Evolutionary conservation across 1,284 basidiomycete species (phyloP).

Genomic region (Puccinia hordei): DNA sequence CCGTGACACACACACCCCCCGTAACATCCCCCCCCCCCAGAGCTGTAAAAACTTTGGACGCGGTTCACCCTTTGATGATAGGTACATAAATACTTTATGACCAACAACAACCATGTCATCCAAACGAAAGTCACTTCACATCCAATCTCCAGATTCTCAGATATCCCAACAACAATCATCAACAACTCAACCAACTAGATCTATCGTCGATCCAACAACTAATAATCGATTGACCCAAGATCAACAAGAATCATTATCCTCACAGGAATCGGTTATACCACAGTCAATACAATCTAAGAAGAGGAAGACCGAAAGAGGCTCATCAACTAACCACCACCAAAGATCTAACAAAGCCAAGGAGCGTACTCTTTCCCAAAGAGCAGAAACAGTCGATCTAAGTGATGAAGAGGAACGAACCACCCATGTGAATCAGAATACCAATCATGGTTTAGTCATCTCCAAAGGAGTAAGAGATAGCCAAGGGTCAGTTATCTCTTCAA

Average conservation of each 20-base stretch:
- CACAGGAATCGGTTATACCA: not conserved
- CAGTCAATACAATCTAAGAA: constrained; percentile 15
- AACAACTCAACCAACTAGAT: too few relatives aligned
- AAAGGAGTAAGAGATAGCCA: constrained; percentile 12
- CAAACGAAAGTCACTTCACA: constrained; percentile 18
- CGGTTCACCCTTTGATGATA: too few relatives aligned
- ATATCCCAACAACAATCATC: too few relatives aligned
- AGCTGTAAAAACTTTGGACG: too few relatives aligned
- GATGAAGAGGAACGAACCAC: constrained; percentile 2
- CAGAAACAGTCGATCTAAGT: constrained; percentile 32
- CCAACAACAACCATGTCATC: constrained; percentile 16
- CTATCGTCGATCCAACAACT: not conserved
- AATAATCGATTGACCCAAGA: not conserved
- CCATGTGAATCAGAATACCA: not conserved
- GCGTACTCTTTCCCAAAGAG: constrained; percentile 17
- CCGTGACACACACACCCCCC: too few relatives aligned
- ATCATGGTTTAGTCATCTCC: not conserved
- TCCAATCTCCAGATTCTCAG: not conserved
- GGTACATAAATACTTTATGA: too few relatives aligned
- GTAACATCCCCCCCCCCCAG: too few relatives aligned
- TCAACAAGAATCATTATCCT: not conserved
- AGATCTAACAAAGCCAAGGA: not conserved
- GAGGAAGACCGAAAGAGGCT: constrained; percentile 6
- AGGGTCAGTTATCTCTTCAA: not conserved
- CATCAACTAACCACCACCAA: not conserved